These are phyloP conservation scores for Penicillium verrucosum DNA, from an alignment of 2,329 filamentous ascomycete species.

Conservation along the genomic window DNA sequence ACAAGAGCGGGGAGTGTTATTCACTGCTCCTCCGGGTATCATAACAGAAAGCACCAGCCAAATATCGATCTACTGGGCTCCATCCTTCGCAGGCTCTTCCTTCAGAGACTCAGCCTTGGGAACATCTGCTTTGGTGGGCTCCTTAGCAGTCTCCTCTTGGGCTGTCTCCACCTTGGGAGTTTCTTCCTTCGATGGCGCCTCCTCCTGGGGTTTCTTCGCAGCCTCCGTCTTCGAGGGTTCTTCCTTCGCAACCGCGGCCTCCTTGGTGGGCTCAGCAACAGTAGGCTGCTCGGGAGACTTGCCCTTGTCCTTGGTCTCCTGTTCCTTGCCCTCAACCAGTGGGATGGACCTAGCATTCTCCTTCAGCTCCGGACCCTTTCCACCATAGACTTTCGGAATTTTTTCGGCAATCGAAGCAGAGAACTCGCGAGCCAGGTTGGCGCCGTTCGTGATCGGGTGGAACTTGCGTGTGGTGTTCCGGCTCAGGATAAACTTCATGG, in stretches of 20 bases:
- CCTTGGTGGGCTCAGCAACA: constrained; percentile 7
- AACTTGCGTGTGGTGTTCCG: constrained; percentile 75
- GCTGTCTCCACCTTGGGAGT: neutral
- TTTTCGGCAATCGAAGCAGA: constrained; percentile 55
- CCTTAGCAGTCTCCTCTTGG: constrained; percentile 17
- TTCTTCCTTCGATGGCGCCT: constrained; percentile 5
- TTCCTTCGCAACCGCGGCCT: constrained; percentile 7
- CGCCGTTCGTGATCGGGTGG: constrained; percentile 72
- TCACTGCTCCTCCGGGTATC: constrained; percentile 24
- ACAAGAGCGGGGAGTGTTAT: constrained; percentile 15
- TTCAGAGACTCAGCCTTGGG: constrained; percentile 11
- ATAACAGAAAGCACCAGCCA: constrained; percentile 16
- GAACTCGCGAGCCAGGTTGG: constrained; percentile 62
- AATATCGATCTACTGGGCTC: constrained; percentile 13
- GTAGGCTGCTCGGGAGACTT: constrained; percentile 3
- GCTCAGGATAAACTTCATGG: constrained; percentile 72
- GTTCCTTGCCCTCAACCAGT: constrained; percentile 26
- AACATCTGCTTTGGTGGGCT: constrained; percentile 8
- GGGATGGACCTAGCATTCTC: constrained; percentile 35
- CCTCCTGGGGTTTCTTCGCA: constrained; percentile 10
- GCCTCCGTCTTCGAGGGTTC: neutral
- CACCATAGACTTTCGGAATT: constrained; percentile 76
- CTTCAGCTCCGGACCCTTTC: constrained; percentile 57
- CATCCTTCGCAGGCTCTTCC: constrained; percentile 15
- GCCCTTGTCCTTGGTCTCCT: constrained; percentile 7